Base-by-base conservation (phyloP, 495 filamentous ascomycete species). In the Penicillium salamii region DNA sequence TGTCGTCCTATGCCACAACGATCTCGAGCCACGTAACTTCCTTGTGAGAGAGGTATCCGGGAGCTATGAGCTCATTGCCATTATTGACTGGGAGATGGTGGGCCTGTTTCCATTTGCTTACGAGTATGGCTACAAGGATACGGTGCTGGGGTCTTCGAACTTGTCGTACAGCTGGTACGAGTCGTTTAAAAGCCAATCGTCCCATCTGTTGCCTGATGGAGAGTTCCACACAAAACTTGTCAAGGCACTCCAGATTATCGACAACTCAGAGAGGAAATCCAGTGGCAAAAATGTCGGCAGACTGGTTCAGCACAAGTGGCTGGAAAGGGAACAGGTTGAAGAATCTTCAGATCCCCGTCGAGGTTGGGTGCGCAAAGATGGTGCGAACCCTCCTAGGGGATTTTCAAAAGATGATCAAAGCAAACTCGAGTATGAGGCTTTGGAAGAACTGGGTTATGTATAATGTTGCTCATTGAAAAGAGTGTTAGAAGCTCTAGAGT, bases 1-100 rank as follows among this genome's bases (percentile, higher is more conserved):
- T 44, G 41, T 32, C 31, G 41, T 44, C 3, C 14, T 44, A 9
- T 44, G 41, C 41, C 41, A 44, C 26, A 44, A 44, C 28, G 41
- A 44, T 14, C 23, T 44, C n/a, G 26, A 44, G 19, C 41, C 41
- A 7, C 41, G 41, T 5, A 44, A 44, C 19, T 12, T 44, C 31
- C 23, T 31, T 18, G 14, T 44, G n/a, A 44, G 41, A 31, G 14
- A 44, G 15, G 4, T 17, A 29, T 44, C 41, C 28, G 41, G 24
- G 19, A 44, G 32, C 24, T 31, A 44, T n/a, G 41, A 44, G 23
- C 23, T 44, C 4, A 24, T 24, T 2, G 41, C 20, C 19, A 18
- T 44, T 1, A 24, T 42, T 12, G 39, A 42, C 39, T 42, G 39
- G 39, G 39, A 42, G 1, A 8, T 3, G 39, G 39, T n/a, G 12